Evolutionary conservation across 2,329 filamentous ascomycete genomes (phyloP), one percentile per base, ranked within the genome.

Genomic region (Tolypocladium nubicola): DNA sequence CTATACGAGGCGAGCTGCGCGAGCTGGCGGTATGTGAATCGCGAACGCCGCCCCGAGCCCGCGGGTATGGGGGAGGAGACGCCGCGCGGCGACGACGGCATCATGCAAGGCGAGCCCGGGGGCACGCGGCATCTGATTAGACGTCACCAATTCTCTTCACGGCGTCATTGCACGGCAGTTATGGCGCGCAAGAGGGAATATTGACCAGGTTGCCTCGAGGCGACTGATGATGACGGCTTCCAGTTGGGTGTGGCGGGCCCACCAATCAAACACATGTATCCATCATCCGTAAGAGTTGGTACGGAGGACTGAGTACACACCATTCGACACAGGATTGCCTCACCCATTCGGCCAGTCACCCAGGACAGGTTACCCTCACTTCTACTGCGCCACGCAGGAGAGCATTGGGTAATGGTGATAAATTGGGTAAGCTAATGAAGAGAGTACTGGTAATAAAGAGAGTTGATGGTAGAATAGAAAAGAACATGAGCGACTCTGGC

Each of bases 1-100:
- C 83, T 85, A 63, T 82, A 90, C 11, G 85, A 80, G 8, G 86
- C 83, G 58, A 97, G 82, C 62, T 92, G 86, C 39, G 83, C 79
- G 19, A 97, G 80, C 56, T 97, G 86, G 60, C 88, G 89, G 70
- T 89, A 90, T 3, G 90, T 97, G 73, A 94, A 97, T 58, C 80
- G 82, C 19, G 92, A 97, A 52, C 75, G 75, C 52, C 68, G 70
- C 41, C 61, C 57, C 30, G 63, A 62, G 16, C 61, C 56, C 26
- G 59, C 63, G 33, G 63, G 61, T 9, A 62, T 57, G 33, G 68
- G 67, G 14, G 69, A 71, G 9, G 68, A 68, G 4, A 60, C 59
- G 53, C 60, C 63, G 7, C 49, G 56, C 33, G 55, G 47, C 41
- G 57, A 49, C 47, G 55, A 52, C 21, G 54, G 3, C 23, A 52